A percentile compares a stretch with the other conserved stretches of the same genome.
Evolutionary conservation across 345 rosid genomes (phyloP).

Genomic region (Psidium guajava): DNA sequence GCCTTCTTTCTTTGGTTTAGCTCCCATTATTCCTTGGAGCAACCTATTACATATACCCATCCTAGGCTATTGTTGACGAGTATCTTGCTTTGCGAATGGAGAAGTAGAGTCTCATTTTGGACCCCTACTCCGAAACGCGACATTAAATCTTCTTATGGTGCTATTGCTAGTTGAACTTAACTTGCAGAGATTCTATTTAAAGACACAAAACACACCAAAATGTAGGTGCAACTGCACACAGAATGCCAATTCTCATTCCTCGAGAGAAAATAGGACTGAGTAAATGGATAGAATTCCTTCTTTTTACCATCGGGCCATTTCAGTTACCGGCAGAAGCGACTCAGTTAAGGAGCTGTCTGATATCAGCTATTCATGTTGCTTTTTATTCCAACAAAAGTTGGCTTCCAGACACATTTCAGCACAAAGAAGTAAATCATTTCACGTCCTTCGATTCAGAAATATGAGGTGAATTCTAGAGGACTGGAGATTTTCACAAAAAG

Average conservation of each 20-base stretch:
- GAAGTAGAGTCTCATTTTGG: not conserved
- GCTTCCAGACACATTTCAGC: constrained; percentile 51
- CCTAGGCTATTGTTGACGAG: not conserved
- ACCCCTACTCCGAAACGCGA: not conserved
- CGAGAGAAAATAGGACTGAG: not conserved
- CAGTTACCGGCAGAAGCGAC: not conserved
- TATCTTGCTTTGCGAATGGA: not conserved
- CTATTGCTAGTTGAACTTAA: not conserved
- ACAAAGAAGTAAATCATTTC: constrained; percentile 31
- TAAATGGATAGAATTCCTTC: not conserved
- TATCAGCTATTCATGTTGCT: not conserved
- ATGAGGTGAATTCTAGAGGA: too few relatives aligned
- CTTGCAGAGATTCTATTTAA: not conserved
- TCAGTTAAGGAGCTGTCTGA: not conserved
- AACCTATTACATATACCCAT: not conserved
- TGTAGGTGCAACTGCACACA: not conserved
- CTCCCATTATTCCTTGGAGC: not conserved
- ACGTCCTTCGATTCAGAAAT: constrained; percentile 2
- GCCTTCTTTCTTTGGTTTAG: too few relatives aligned
- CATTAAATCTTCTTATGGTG: not conserved
- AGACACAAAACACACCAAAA: not conserved
- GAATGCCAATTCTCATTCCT: not conserved
- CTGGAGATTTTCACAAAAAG: too few relatives aligned
- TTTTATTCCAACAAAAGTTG: constrained; percentile 61
- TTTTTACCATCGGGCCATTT: not conserved